Evolutionary conservation across 305 asterid species (phyloP).

Genomic region (Solanum hybrid): DNA sequence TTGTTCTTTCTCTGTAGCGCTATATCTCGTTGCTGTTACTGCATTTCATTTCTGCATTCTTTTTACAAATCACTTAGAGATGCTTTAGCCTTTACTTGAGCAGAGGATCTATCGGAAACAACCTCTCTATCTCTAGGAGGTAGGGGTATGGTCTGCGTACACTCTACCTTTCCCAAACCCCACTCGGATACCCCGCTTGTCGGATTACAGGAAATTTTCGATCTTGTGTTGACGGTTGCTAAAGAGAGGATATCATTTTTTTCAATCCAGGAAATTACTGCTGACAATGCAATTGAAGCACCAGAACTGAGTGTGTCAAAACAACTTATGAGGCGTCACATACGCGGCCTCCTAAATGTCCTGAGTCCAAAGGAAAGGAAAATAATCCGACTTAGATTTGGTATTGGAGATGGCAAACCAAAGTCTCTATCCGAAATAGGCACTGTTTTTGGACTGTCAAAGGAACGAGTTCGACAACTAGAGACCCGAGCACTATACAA

Average conservation of each 20-base stretch:
- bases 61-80: neutral
- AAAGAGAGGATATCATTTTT: neutral
- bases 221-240: neutral
- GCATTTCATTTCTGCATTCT: neutral
- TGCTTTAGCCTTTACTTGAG: neutral
- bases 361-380: conserved; percentile 77
- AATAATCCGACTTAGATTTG: conserved; percentile 62
- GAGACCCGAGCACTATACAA: conserved; percentile 36
- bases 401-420: conserved; percentile 43
- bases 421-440: conserved; percentile 77
- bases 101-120: neutral
- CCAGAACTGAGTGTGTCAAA: conserved; percentile 48
- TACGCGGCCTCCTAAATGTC: conserved; percentile 50
- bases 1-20: neutral
- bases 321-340: conserved; percentile 74
- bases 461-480: conserved; percentile 40
- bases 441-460: conserved; percentile 51
- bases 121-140: neutral
- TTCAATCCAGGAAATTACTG: conserved; percentile 63
- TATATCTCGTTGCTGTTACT: neutral
- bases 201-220: neutral
- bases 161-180: neutral
- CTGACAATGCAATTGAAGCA: conserved; percentile 53
- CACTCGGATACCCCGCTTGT: neutral
- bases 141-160: neutral